These are phyloP conservation scores for Boletus rubroflammeus DNA, from an alignment of 768 basidiomycete genomes.

Conservation along the genomic window DNA sequence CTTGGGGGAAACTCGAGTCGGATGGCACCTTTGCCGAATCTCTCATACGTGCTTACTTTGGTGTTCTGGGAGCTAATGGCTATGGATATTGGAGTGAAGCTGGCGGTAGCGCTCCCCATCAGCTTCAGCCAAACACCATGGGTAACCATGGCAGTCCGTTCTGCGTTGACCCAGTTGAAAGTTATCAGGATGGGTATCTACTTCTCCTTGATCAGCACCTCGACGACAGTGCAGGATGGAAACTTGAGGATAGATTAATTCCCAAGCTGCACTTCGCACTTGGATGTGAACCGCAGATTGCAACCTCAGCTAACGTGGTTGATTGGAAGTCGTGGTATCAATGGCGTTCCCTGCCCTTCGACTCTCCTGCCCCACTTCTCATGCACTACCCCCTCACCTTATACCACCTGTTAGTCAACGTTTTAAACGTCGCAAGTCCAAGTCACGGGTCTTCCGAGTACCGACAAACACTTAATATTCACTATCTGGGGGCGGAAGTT, in stretches of 20 bases:
- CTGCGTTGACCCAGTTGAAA: constrained; percentile 9
- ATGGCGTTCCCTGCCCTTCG: constrained; percentile 43
- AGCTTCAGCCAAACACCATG: constrained; percentile 16
- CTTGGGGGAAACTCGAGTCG: constrained; percentile 42
- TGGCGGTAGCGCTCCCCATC: constrained; percentile 34
- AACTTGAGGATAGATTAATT: constrained; percentile 32
- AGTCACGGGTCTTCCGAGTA: constrained; percentile 13
- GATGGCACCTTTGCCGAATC: constrained; percentile 38
- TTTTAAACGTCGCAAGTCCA: constrained; percentile 32
- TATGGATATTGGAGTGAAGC: constrained; percentile 42
- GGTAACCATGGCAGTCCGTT: constrained; percentile 1
- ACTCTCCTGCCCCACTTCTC: constrained; percentile 42
- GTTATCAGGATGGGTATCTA: constrained; percentile 33
- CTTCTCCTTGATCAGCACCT: constrained; percentile 31
- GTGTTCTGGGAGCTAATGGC: constrained; percentile 37
- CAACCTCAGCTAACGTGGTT: constrained; percentile 27
- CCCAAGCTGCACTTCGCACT: constrained; percentile 32
- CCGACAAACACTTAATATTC: constrained; percentile 31
- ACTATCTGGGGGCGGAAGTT: constrained; percentile 39
- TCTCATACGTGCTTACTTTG: constrained; percentile 35
- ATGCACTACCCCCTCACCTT: constrained; percentile 43
- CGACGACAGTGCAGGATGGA: constrained; percentile 37
- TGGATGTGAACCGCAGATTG: constrained; percentile 25
- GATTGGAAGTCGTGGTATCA: constrained; percentile 45
- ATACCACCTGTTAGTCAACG: constrained; percentile 36